Evolutionary conservation across 2,329 filamentous ascomycete species (phyloP).

Genomic region (Dothidotthia symphoricarpi): DNA sequence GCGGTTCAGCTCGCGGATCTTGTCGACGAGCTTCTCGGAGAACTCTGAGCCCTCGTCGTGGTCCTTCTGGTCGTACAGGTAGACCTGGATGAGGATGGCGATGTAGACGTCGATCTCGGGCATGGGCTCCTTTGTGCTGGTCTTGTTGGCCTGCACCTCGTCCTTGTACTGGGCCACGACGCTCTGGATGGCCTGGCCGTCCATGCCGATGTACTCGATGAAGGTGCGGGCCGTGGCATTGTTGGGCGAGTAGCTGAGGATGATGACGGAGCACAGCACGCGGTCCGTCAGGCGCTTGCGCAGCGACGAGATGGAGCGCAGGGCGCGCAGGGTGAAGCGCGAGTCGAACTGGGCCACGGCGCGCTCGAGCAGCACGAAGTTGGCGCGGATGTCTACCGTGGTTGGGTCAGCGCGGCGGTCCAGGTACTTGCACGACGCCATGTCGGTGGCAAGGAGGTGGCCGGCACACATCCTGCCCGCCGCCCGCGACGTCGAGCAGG

Average conservation of each 20-base stretch:
- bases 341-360: slow-evolving; percentile 92
- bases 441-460: slow-evolving; percentile 32
- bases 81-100: slow-evolving; percentile 71
- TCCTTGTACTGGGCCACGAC: slow-evolving; percentile 58
- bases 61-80: slow-evolving; percentile 81
- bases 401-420: slow-evolving; percentile 33
- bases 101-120: slow-evolving; percentile 89
- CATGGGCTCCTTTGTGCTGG: slow-evolving; percentile 68
- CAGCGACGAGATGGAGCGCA: slow-evolving; percentile 92
- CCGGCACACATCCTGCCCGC: slow-evolving; percentile 29
- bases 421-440: slow-evolving; percentile 30
- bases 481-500: slow-evolving; percentile 18
- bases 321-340: slow-evolving; percentile 88
- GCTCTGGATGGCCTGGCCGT: slow-evolving; percentile 62
- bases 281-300: slow-evolving; percentile 86
- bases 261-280: slow-evolving; percentile 76
- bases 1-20: slow-evolving; percentile 85
- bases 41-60: slow-evolving; percentile 79
- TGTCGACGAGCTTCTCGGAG: slow-evolving; percentile 77
- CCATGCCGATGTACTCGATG: slow-evolving; percentile 66
- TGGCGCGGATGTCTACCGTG: slow-evolving; percentile 82
- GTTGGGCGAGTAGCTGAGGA: slow-evolving; percentile 72
- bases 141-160: slow-evolving; percentile 62
- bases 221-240: slow-evolving; percentile 68
- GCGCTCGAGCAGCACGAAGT: slow-evolving; percentile 86